Percentiles rank a stretch among this genome's conserved stretches.
Conservation (phyloP, 148 eudicot genomes). For the Rhododendron molle region DNA sequence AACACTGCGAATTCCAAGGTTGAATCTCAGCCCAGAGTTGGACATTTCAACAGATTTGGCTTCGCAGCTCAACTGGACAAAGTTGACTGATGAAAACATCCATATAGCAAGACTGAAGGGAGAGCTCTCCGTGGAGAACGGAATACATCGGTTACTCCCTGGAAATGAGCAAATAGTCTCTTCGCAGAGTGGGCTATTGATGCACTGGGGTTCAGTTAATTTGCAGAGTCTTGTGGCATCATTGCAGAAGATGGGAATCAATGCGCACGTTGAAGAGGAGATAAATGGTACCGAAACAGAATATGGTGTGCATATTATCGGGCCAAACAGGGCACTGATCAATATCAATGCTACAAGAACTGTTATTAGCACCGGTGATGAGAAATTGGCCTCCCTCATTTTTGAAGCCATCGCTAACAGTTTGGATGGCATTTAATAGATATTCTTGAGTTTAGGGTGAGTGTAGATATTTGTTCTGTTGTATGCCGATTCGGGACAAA, state of each 20-base stretch:
- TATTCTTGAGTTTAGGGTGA: neutral
- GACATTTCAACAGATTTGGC: slow-evolving; percentile 55
- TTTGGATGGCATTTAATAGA: slow-evolving; percentile 31
- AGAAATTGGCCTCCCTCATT: slow-evolving; percentile 40
- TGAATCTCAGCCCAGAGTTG: slow-evolving; percentile 35
- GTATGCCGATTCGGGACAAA: neutral
- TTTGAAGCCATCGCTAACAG: slow-evolving; percentile 39
- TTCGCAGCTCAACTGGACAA: slow-evolving; percentile 38
- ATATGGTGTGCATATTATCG: slow-evolving; percentile 27
- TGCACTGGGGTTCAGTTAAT: slow-evolving; percentile 43
- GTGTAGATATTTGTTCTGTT: neutral
- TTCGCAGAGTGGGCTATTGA: slow-evolving; percentile 17
- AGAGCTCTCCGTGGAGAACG: slow-evolving; percentile 50
- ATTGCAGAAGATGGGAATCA: slow-evolving; percentile 57
- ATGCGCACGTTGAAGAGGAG: slow-evolving; percentile 32
- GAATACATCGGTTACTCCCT: slow-evolving; percentile 37
- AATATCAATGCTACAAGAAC: slow-evolving; percentile 36
- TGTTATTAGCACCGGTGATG: slow-evolving; percentile 49
- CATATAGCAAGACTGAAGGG: slow-evolving; percentile 59
- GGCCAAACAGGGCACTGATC: slow-evolving; percentile 50
- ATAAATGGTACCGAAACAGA: slow-evolving; percentile 22
- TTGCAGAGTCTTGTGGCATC: slow-evolving; percentile 27
- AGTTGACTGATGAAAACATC: slow-evolving; percentile 31
- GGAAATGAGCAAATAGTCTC: slow-evolving; percentile 22
- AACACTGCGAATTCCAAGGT: slow-evolving; percentile 41